Evolutionary conservation across 192 early-diverging fungal genomes (phyloP), one percentile per base, ranked within the genome.

Genomic region (Entomortierella chlamydospora): DNA sequence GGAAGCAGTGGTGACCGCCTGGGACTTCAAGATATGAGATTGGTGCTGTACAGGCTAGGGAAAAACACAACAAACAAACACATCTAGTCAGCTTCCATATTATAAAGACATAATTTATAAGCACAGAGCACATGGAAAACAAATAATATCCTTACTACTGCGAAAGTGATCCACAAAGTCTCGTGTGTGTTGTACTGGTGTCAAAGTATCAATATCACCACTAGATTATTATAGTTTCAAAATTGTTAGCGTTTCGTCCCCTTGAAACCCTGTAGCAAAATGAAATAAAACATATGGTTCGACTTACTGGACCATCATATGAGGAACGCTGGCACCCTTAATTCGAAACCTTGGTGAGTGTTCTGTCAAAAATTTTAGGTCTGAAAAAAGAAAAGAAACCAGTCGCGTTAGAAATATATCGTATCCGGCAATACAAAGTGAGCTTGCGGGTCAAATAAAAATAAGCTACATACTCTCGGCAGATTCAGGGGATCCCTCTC

Each of bases 1-100:
- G 76, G 65, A 80, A 83, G 47, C 76, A 63, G 34, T 83, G 82
- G 45, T 83, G 82, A 9, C 82, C 82, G 9, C 82, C 82, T 47
- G 76, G 68, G 10, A 81, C 28, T 31, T 68, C 76, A 22, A 74
- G 50, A 29, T 70, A 73, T 12, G 64, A 51, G 17, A 80, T 73
- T 12, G 61, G 56, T 25, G 69, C 53, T 7, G 23, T 60, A 22
- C 58, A 69, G 1, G 37, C 61, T 70, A 53, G 4, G 60, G 1
- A 58, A 41, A 55, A n/a, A 63, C 22, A 23, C 68, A 26, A 15
- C 12, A 22, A 7, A 34, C 20, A n/a, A 10, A 17, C 20, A n/a
- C 50, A 51, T 5, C 5, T 11, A 23, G 5, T 7, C n/a, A 51
- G n/a, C 5, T 23, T 51, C 5, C 8, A 4, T n/a, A 51, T 17